Evolutionary conservation across 495 filamentous ascomycete species (phyloP).

Genomic region (Aspergillus taichungensis): DNA sequence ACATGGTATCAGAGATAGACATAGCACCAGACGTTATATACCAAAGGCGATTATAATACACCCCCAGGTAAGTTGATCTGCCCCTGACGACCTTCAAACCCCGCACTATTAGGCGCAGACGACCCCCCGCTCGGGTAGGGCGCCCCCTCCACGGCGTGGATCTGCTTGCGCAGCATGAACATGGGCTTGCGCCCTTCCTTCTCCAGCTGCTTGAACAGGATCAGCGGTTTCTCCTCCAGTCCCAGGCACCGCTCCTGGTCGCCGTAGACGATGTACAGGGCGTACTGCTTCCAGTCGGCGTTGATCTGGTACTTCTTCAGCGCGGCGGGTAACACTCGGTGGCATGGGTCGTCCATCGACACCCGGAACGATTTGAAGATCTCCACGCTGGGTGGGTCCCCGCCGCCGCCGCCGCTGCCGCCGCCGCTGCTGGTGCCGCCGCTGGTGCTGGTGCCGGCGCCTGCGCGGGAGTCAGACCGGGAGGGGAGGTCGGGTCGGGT

Average conservation of each 20-base stretch:
- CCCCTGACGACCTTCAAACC: constrained; percentile 31
- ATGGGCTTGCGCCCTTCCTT: constrained; percentile 96
- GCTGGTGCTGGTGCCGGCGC: neutral
- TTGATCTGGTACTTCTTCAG: constrained; percentile 98
- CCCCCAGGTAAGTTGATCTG: constrained; percentile 39
- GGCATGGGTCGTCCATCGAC: constrained; percentile 93
- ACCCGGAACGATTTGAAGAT: constrained; percentile 99
- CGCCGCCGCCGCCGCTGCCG: too few relatives aligned
- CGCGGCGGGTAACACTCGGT: constrained; percentile 92
- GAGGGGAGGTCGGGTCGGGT: constrained; percentile 29
- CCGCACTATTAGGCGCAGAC: constrained; percentile 33
- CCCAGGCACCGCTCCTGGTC: constrained; percentile 93
- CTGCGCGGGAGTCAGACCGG: constrained; percentile 46
- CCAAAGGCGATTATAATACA: constrained; percentile 26
- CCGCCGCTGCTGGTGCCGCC: too few relatives aligned
- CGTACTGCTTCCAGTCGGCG: constrained; percentile 92
- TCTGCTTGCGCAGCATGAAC: constrained; percentile 85
- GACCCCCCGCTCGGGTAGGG: constrained; percentile 17
- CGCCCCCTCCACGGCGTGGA: constrained; percentile 21
- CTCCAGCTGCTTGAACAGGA: constrained; percentile 94
- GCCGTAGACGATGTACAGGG: constrained; percentile 94
- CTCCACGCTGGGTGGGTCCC: constrained; percentile 54
- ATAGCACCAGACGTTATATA: too few relatives aligned
- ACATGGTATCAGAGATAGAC: too few relatives aligned
- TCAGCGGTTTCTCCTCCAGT: constrained; percentile 83